Percentiles rank a stretch among this genome's conserved stretches.
phyloP scores from a whole-genome alignment of 169 alveolate species.

The Plasmodium inui region DNA sequence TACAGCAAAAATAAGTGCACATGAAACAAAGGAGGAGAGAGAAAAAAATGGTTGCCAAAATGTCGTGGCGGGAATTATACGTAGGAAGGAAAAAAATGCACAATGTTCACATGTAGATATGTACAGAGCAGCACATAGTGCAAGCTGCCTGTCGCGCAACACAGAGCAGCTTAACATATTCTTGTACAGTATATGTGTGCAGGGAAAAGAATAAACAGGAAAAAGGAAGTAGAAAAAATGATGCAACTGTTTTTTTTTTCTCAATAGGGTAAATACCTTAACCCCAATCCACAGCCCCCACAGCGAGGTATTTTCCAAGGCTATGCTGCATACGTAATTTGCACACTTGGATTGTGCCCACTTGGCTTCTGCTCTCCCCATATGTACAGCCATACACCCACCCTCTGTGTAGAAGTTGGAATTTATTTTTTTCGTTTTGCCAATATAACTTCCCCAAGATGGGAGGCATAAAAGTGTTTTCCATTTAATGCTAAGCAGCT shows the following conservation, averaged over 20 bases:
- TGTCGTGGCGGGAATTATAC: neutral
- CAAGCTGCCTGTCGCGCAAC: neutral
- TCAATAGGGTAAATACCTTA: neutral
- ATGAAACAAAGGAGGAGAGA: neutral
- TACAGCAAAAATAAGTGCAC: slow-evolving; percentile 3
- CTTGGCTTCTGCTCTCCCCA: neutral
- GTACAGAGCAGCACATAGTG: neutral
- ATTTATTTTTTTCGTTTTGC: neutral
- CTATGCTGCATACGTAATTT: neutral
- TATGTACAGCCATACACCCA: neutral
- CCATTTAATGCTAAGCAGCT: neutral
- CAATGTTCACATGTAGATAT: neutral
- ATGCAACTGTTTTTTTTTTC: slow-evolving; percentile 7
- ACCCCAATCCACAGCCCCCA: neutral
- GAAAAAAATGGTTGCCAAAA: neutral
- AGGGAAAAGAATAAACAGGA: neutral
- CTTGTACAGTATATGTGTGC: neutral
- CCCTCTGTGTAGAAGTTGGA: neutral
- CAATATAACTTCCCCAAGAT: neutral
- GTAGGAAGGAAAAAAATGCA: neutral
- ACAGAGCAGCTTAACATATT: neutral
- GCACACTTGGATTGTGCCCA: neutral
- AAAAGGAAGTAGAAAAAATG: neutral
- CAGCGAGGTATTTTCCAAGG: neutral
- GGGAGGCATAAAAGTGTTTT: neutral